Evolutionary conservation across 805 yeast species (phyloP).

Genomic region (Saccharomycopsis babjevae): DNA sequence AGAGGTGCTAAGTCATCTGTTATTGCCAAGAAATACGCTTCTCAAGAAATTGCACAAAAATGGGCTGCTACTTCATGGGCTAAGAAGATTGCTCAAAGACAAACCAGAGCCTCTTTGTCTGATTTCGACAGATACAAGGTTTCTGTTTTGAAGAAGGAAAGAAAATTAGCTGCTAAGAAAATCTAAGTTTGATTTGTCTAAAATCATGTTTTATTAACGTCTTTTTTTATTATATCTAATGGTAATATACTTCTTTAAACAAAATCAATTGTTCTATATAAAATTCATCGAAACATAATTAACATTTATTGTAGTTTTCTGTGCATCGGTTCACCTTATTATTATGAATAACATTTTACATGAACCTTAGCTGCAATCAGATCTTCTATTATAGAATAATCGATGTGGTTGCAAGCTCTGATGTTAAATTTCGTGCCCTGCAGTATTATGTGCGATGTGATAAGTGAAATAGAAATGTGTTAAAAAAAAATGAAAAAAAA

Average conservation of each 20-base stretch:
- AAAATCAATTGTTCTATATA: constrained; percentile 1
- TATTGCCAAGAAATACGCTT: constrained; percentile 88
- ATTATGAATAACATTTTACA: too few relatives aligned
- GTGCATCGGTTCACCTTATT: too few relatives aligned
- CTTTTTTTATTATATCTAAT: constrained; percentile 1
- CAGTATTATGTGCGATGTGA: too few relatives aligned
- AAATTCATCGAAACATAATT: not conserved
- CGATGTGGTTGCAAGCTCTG: too few relatives aligned
- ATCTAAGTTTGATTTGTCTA: constrained; percentile 31
- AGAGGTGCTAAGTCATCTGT: constrained; percentile 87
- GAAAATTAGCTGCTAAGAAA: constrained; percentile 88
- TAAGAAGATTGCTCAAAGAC: constrained; percentile 92
- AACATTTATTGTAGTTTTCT: not conserved
- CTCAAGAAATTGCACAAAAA: constrained; percentile 77
- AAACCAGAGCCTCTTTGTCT: constrained; percentile 83
- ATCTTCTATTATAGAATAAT: too few relatives aligned
- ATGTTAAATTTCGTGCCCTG: too few relatives aligned
- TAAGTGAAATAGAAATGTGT: too few relatives aligned
- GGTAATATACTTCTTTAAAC: constrained; percentile 1
- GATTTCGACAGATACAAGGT: constrained; percentile 99
- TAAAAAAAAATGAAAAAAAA: not conserved
- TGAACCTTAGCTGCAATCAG: too few relatives aligned
- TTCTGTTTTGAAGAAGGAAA: constrained; percentile 93
- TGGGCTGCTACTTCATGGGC: constrained; percentile 97
- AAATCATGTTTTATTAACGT: not conserved